Conservation (phyloP, 179 eudicot genomes). For the Patellifolia procumbens region DNA sequence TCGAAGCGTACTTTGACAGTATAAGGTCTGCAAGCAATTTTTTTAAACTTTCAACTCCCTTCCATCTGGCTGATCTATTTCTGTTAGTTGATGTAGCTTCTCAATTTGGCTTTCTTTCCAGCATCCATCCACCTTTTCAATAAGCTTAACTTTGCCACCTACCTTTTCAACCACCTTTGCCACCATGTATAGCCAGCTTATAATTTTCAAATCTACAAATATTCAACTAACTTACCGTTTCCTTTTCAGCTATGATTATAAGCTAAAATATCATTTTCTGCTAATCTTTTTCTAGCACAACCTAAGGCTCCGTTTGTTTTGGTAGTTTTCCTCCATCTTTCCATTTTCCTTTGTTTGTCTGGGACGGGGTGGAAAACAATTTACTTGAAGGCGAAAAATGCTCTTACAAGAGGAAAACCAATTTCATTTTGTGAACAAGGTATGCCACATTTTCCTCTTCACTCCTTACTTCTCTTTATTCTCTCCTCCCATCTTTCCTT, state of each 20-base stretch:
- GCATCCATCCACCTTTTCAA: background rate
- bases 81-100: background rate
- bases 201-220: background rate
- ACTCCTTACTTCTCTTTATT: no score
- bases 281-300: background rate
- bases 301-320: no score
- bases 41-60: background rate
- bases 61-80: background rate
- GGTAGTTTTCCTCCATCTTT: no score
- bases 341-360: no score
- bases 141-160: background rate
- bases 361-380: no score
- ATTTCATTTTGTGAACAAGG: no score
- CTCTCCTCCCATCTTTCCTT: no score
- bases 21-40: background rate
- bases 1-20: background rate
- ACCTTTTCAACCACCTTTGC: background rate
- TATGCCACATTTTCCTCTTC: no score
- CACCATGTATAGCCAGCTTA: background rate
- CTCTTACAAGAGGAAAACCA: no score
- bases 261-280: background rate
- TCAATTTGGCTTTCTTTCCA: background rate
- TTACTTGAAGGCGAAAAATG: no score
- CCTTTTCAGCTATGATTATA: no score
- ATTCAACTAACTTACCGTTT: background rate